Evolutionary conservation across 192 early-diverging fungal species (phyloP), one percentile per base, ranked within the genome.

Genomic region (Coemansia sp.): DNA sequence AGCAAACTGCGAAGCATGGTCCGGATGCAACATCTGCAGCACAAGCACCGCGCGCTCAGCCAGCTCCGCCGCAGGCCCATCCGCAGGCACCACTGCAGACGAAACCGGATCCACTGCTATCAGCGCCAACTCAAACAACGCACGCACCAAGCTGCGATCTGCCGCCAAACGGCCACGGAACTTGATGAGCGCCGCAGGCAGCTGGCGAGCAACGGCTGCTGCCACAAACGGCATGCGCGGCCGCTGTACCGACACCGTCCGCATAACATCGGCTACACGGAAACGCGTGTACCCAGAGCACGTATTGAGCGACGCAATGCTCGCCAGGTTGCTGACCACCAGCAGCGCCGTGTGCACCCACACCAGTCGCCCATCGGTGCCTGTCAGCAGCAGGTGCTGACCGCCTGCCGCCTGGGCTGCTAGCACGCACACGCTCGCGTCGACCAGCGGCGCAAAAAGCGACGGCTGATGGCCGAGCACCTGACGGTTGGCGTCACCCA

Each of bases 21-120:
- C 72, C 0, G 65, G 64, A 25, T 74, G 72, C 40, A 74, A 36
- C 20, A 62, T 48, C 55, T 74, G 72, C 36, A 74, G 49, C 19
- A 74, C 61, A 33, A 63, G 60, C 39, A 74, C 53, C 3, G 72
- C 72, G 5, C 72, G 58, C 51, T 74, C 72, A 7, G 72, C 72
- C 35, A 74, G 51, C 15, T 74, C 72, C 43, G 39, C 46, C 43
- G 68, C 28, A 19, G 64, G 65, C 55, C 59, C 56, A 35, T 74
- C 64, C 35, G 48, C 24, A 36, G 27, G 40, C n/a, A 42, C 44
- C n/a, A 33, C 33, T 14, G 55, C 33, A 36, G 27, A 35, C n/a
- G 40, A 37, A 9, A 33, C 33, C 13, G 55, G 23, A 46, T 33
- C 29, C 33, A 22, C 52, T 15, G 44, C 20, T 42, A 55, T 25